Percentiles rank a stretch among this genome's conserved stretches.
Evolutionary conservation across 2,329 filamentous ascomycete species (phyloP).

Genomic region (Trichoderma sp.): DNA sequence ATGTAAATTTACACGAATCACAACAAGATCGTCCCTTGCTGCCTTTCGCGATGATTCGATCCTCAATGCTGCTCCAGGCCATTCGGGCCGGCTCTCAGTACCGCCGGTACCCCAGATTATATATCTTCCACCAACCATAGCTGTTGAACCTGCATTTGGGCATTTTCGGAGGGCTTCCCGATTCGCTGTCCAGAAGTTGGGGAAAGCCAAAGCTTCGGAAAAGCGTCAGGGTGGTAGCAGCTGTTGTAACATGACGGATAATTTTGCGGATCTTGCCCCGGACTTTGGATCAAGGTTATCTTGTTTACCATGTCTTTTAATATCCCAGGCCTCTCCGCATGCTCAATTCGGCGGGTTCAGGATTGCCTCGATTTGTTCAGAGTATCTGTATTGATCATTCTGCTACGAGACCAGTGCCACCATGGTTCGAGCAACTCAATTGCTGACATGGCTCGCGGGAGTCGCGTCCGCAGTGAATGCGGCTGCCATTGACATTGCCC

Average conservation of each 20-base stretch:
- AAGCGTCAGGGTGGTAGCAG: background rate
- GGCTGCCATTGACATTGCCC: constrained; percentile 6
- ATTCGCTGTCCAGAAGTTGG: constrained; percentile 5
- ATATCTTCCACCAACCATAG: constrained; percentile 22
- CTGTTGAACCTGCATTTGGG: background rate
- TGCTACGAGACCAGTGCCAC: background rate
- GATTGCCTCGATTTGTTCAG: background rate
- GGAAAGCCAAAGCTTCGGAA: background rate
- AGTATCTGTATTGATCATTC: background rate
- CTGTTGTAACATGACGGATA: background rate
- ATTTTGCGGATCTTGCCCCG: background rate
- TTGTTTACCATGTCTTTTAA: background rate
- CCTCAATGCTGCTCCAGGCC: background rate
- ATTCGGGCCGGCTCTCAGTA: constrained; percentile 20
- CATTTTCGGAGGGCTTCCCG: background rate
- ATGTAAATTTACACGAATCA: constrained; percentile 3
- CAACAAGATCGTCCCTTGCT: background rate
- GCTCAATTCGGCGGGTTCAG: background rate
- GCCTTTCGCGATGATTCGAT: background rate
- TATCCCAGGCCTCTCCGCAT: background rate
- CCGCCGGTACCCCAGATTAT: constrained; percentile 11
- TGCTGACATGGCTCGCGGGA: constrained; percentile 15
- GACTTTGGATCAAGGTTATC: background rate
- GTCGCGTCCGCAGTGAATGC: constrained; percentile 1
- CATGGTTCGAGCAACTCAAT: constrained; percentile 9